Evolutionary conservation across 352 stramenopile species (phyloP).

Genomic region (Phytophthora meadii): DNA sequence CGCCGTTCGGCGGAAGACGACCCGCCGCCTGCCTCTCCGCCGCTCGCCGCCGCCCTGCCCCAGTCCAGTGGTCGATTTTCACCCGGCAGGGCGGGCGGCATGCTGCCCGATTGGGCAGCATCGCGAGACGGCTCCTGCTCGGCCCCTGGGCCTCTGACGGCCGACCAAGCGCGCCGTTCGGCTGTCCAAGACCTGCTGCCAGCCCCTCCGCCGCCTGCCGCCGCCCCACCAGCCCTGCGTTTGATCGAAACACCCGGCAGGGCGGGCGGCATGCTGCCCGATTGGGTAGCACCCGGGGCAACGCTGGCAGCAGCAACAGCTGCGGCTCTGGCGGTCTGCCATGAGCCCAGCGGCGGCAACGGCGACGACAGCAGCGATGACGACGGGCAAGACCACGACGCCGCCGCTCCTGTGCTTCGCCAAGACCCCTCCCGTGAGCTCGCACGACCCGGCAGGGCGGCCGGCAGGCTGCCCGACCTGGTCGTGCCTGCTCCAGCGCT

Average conservation of each 20-base stretch:
- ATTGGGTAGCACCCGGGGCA: neutral
- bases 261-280: slow-evolving; percentile 8
- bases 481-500: too few species aligned
- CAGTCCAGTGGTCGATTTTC: neutral
- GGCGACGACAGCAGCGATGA: neutral
- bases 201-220: too few species aligned
- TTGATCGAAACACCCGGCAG: too few species aligned
- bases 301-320: neutral
- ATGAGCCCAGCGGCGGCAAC: neutral
- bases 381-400: neutral
- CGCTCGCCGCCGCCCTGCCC: too few species aligned
- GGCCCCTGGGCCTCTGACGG: too few species aligned
- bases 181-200: too few species aligned
- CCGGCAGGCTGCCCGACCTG: too few species aligned
- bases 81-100: slow-evolving; percentile 6
- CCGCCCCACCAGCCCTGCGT: too few species aligned
- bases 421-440: too few species aligned
- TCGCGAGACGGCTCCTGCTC: neutral
- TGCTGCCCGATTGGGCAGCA: neutral
- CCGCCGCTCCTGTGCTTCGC: neutral
- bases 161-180: neutral
- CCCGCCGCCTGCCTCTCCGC: too few species aligned
- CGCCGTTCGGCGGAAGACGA: neutral
- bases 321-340: too few species aligned
- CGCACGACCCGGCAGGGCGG: too few species aligned